A percentile compares a stretch with the other conserved stretches of the same genome.
Conservation (phyloP, 176 grass and related monocot species). For the Oryza meyeriana region DNA sequence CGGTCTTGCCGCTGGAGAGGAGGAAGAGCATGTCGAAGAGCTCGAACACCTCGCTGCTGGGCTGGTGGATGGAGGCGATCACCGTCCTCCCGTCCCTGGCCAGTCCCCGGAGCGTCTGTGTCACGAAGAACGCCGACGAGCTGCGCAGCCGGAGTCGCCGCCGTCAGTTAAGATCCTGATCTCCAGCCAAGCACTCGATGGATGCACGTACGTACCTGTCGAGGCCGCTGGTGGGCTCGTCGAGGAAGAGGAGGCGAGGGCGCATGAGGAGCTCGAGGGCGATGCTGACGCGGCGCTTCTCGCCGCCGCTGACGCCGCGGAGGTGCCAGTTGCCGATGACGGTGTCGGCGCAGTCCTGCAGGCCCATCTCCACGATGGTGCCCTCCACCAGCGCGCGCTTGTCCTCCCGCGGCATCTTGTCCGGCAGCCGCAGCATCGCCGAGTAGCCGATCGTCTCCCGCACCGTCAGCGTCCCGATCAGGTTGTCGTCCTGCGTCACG, state of each 20-base stretch:
- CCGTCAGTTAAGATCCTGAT: neutral
- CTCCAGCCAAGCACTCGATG: neutral
- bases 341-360: slow-evolving; percentile 95
- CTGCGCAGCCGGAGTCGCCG: slow-evolving; percentile 28
- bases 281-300: slow-evolving; percentile 98
- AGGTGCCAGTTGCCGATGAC: slow-evolving; percentile 98
- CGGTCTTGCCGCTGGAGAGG: slow-evolving; percentile 93
- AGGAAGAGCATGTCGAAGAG: slow-evolving; percentile 95
- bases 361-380: slow-evolving; percentile 94
- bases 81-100: slow-evolving; percentile 94
- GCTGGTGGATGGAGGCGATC: slow-evolving; percentile 94
- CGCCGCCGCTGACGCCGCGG: slow-evolving; percentile 89
- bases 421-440: slow-evolving; percentile 83
- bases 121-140: slow-evolving; percentile 98
- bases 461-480: slow-evolving; percentile 97
- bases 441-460: slow-evolving; percentile 97
- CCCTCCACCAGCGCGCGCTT: slow-evolving; percentile 92
- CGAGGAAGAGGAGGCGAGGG: slow-evolving; percentile 94
- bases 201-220: slow-evolving; percentile 54
- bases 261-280: slow-evolving; percentile 98
- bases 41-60: slow-evolving; percentile 98
- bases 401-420: slow-evolving; percentile 84
- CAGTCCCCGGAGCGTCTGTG: slow-evolving; percentile 80
- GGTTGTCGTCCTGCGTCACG: slow-evolving; percentile 96
- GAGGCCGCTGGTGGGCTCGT: slow-evolving; percentile 98